Evolutionary conservation across 202 grass and related monocot genomes (phyloP), one percentile per base, ranked within the genome.

Genomic region (Musa balbisiana): DNA sequence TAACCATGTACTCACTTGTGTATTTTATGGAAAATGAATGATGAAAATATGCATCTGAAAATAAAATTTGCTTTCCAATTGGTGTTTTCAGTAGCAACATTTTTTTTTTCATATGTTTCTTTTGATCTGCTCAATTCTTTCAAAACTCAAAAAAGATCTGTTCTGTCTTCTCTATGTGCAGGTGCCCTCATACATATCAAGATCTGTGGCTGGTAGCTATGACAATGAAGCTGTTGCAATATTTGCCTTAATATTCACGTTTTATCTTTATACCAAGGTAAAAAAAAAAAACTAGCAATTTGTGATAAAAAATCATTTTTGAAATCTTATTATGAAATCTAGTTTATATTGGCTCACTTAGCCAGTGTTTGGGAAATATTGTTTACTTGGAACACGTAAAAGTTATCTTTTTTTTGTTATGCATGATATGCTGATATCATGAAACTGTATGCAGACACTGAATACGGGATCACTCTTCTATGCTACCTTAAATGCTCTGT

Each of bases 201-300:
- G 96, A 84, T 99, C 96, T 17, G 96, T 99, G 82, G 96, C 96
- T 53, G 96, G 96, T 58, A 99, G 96, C 78, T 99, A 99, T 89
- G 96, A 99, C 74, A 99, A 99, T 85, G 96, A 99, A 92, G 96
- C 96, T 84, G 91, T 99, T 80, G 96, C 96, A 56, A 99, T 99
- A 87, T 99, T 99, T 64, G 96, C 96, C 43, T 83, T 99, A 67
- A 88, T 99, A 83, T 90, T 92, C 76, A 99, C 96, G 56, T 99
- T 99, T 88, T 99, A 99, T 90, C 85, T 99, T 64, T 99, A 99
- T 91, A 78, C 95, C 76, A 99, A 99, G 87, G 96, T 99, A 85
- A 89, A 80, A 21, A 19, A 80, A 21, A 19, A 27, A 16, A 64
- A 58, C 9, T 15, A 51, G 62, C 5, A 8, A 51, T 74, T n/a